Evolutionary conservation across 208 protist genomes (phyloP).

Genomic region (Trypanosomatidae sp.): DNA sequence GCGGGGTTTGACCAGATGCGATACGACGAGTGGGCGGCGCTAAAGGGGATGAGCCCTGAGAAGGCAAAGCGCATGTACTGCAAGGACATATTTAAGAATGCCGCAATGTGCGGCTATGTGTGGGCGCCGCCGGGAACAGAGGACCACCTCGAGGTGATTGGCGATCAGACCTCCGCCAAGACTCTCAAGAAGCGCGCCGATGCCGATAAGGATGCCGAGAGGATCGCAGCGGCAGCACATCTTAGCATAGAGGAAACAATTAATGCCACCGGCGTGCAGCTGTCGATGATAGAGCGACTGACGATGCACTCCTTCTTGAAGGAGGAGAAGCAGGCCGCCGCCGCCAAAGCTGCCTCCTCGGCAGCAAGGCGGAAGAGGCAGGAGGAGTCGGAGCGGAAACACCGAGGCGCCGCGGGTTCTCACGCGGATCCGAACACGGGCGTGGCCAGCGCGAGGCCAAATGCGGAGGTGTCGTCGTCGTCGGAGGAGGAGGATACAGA

Average conservation of each 20-base stretch:
- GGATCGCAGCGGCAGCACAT: not conserved
- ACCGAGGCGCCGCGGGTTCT: not conserved
- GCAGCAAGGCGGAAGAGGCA: not conserved
- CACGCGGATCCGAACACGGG: slow-evolving; percentile 1
- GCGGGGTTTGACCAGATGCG: slow-evolving; percentile 32
- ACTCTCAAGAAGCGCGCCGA: slow-evolving; percentile 16
- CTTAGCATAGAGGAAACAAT: slow-evolving; percentile 8
- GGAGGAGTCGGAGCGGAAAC: not conserved
- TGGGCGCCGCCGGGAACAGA: slow-evolving; percentile 36
- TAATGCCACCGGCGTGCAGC: slow-evolving; percentile 12
- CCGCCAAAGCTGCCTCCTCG: not conserved
- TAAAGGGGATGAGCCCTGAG: slow-evolving; percentile 71
- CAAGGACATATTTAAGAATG: slow-evolving; percentile 27
- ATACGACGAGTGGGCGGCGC: slow-evolving; percentile 81
- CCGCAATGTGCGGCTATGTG: slow-evolving; percentile 31
- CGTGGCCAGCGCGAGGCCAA: not conserved
- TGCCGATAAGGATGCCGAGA: slow-evolving; percentile 5
- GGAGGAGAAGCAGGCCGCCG: not conserved
- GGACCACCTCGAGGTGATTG: slow-evolving; percentile 33
- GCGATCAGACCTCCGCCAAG: slow-evolving; percentile 33
- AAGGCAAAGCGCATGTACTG: slow-evolving; percentile 85
- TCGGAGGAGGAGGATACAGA: not conserved
- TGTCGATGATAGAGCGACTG: slow-evolving; percentile 18
- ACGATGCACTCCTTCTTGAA: slow-evolving; percentile 3
- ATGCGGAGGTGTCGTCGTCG: not conserved